phyloP scores from a whole-genome alignment of 768 basidiomycete genomes.

The Xerocomellus intermedius region DNA sequence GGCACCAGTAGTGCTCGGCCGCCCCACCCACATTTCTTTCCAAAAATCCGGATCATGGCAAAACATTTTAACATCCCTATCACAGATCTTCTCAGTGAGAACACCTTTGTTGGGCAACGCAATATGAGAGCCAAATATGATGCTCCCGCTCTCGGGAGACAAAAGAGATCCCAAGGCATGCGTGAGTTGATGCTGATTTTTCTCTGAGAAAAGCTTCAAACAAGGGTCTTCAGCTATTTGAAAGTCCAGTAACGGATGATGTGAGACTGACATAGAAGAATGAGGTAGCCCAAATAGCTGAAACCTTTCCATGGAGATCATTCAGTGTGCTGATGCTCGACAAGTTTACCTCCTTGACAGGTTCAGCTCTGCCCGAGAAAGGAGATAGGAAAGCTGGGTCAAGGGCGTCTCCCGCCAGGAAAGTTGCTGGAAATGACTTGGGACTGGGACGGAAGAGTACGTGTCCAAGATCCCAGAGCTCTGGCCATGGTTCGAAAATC shows the following conservation, averaged over 20 bases:
- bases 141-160: conserved; percentile 26
- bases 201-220: conserved; percentile 27
- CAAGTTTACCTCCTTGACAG: conserved; percentile 24
- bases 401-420: conserved; percentile 56
- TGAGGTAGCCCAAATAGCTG: conserved; percentile 48
- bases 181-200: conserved; percentile 25
- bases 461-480: conserved; percentile 62
- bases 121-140: conserved; percentile 32
- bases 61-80: conserved; percentile 13
- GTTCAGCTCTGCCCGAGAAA: conserved; percentile 18
- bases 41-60: conserved; percentile 29
- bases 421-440: conserved; percentile 50
- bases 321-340: conserved; percentile 40
- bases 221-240: conserved; percentile 20
- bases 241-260: conserved; percentile 21
- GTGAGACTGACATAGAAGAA: conserved; percentile 40
- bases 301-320: conserved; percentile 44
- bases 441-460: conserved; percentile 54
- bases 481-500: conserved; percentile 28
- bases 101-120: conserved; percentile 13
- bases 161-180: conserved; percentile 27
- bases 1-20: not conserved
- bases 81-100: not conserved
- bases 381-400: conserved; percentile 43
- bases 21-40: conserved; percentile 26